Evolutionary conservation across 1,284 basidiomycete genomes (phyloP), one percentile per base, ranked within the genome.

Genomic region (Amylostereum chailletii): DNA sequence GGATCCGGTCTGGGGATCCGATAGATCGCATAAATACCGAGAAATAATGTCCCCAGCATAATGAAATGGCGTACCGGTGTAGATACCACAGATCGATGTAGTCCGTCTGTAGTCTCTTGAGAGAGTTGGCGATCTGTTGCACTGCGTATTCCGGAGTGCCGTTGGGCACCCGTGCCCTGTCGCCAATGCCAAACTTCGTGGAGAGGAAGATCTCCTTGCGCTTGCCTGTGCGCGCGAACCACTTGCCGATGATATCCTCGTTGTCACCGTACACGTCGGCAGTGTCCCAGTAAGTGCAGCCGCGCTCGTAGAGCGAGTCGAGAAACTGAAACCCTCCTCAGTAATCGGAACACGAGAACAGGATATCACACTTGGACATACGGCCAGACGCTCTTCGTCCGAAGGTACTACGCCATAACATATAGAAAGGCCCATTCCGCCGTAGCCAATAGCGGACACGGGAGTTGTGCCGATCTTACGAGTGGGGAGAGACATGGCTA

Each of bases 381-480:
- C 66, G 58, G 65, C 60, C 53, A 68, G 60, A 29, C 64, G 55
- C 42, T 68, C 65, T 37, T 66, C 65, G 45, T 69, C 68, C 7
- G 50, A 52, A n/a, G 58, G 58, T 10, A 56, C 51, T 31, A 19
- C 39, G 39, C 65, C 66, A 51, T 70, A 70, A 43, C 58, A 61
- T 4, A 45, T 51, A 34, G 62, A 63, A 8, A 69, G 50, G 3
- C 65, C 65, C 66, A 69, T 68, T 4, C 61, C 51, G 2, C 68
- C 69, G 46, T 65, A 64, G 5, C 68, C 68, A 42, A 71, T 62
- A 30, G 57, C 61, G 9, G 63, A 47, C 9, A 71, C 60, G 5
- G 47, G 27, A 8, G 47, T 19, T 33, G 52, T 39, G n/a, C 60
- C 60, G 29, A 63, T 60, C 47, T 60, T 60, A 42, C 59, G 55